Evolutionary conservation across 108 stramenopile genomes (phyloP).

Genomic region (Cyclotella choctawhatcheeana): DNA sequence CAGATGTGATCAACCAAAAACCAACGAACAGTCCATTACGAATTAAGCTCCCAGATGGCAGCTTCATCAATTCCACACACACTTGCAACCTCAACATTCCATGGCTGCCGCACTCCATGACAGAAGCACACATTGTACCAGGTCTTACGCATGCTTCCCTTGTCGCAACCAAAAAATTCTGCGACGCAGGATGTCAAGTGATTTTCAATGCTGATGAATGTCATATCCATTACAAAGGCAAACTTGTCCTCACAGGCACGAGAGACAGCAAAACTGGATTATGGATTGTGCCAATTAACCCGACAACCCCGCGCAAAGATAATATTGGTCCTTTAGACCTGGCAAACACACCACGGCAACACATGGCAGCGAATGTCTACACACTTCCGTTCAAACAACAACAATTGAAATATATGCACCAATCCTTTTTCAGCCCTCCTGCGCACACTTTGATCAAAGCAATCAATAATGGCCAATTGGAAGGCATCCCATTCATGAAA

Average conservation of each 20-base stretch:
- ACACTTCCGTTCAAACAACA: conserved; percentile 1
- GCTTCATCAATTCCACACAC: conserved; percentile 25
- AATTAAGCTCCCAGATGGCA: conserved; percentile 28
- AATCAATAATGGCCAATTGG: conserved; percentile 13
- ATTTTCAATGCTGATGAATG: conserved; percentile 14
- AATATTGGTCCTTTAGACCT: too few relatives aligned
- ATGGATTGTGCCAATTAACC: conserved; percentile 22
- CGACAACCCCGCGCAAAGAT: neutral
- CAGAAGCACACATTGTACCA: conserved; percentile 20
- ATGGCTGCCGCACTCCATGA: neutral
- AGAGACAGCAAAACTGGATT: conserved; percentile 11
- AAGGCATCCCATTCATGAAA: conserved; percentile 9
- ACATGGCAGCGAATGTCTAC: conserved; percentile 4
- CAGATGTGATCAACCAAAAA: neutral
- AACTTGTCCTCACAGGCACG: conserved; percentile 15
- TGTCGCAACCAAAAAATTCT: conserved; percentile 17
- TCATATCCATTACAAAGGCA: neutral
- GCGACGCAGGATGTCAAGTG: conserved; percentile 22
- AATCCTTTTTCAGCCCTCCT: conserved; percentile 17
- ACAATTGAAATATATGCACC: conserved; percentile 24
- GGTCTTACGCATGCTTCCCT: conserved; percentile 25
- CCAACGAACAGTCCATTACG: conserved; percentile 1
- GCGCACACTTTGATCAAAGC: conserved; percentile 21
- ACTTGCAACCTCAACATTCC: conserved; percentile 20
- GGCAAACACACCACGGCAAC: too few relatives aligned